A percentile compares a stretch with the other conserved stretches of the same genome.
These are phyloP conservation scores for Pseudonitzschia multistriata DNA, from an alignment of 108 stramenopile genomes.

Conservation along the genomic window DNA sequence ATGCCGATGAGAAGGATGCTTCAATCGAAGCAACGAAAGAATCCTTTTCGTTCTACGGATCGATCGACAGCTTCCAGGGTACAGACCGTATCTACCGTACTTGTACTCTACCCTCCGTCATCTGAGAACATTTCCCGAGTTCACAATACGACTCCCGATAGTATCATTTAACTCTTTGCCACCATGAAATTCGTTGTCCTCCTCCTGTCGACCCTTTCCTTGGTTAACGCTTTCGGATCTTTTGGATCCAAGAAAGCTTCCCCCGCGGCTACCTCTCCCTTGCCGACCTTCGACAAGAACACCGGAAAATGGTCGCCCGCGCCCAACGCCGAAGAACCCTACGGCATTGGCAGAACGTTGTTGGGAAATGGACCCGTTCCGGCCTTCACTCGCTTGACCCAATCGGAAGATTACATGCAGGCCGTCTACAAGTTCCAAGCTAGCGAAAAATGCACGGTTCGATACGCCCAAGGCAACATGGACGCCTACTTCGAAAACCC, in stretches of 20 bases:
- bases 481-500: conserved; percentile 70
- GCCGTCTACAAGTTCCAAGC: conserved; percentile 73
- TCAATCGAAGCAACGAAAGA: background rate
- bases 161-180: background rate
- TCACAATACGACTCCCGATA: too few species aligned
- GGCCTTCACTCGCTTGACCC: conserved; percentile 47
- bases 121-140: too few species aligned
- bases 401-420: conserved; percentile 61
- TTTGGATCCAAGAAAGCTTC: background rate
- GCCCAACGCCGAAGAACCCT: conserved; percentile 33
- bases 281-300: conserved; percentile 15
- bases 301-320: conserved; percentile 5
- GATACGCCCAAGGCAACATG: conserved; percentile 72
- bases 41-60: background rate
- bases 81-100: too few species aligned
- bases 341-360: conserved; percentile 51
- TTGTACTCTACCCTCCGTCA: too few species aligned
- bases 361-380: conserved; percentile 65
- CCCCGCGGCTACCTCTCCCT: background rate
- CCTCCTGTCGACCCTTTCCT: conserved; percentile 1
- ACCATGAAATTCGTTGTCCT: conserved; percentile 7
- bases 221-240: background rate
- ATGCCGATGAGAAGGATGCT: background rate
- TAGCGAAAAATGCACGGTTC: conserved; percentile 39
- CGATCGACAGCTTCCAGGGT: too few species aligned